Evolutionary conservation across 441 rosid species (phyloP), one percentile per base, ranked within the genome.

Genomic region (Euphorbia schlechtendalii): DNA sequence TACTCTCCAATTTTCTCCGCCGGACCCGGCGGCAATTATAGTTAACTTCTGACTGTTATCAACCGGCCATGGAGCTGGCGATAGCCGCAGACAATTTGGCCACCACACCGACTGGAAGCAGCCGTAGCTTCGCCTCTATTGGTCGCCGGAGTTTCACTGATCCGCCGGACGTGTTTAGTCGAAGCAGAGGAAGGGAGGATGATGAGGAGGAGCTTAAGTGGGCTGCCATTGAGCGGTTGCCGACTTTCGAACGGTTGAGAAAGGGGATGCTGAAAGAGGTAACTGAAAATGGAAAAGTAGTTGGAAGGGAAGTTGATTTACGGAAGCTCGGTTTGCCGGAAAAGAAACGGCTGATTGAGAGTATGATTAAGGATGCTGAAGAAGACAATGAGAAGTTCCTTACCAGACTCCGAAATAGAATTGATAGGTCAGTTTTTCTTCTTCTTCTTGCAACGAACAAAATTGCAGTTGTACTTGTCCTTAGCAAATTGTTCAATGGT

Each of bases 141-240:
- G 45, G 65, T 21, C 49, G 49, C 8, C 63, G 34, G 48, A 32
- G 32, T 56, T 24, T 43, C 68, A 27, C 32, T 20, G 14, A 24
- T 14, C 6, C 63, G 8, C 63, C 75, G 15, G 87, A 78, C 28
- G 77, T 71, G 15, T 84, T 80, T 70, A 77, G 58, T 59, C 57
- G 78, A 51, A 63, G 61, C 28, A 64, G 84, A 63, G 54, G 80
- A 25, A 61, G 80, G 56, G 45, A 81, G 13, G 79, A 86, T 25
- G 96, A 89, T 13, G 96, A 92, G 78, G 83, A 85, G 81, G 94
- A 92, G 73, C 96, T 92, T 27, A 75, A 77, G 69, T 92, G 98
- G 96, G 96, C 96, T 1, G 98, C 96, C 32, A 80, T 92, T 21
- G 96, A 92, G 82, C 81, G 96, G 58, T 70, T 92, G 4, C 94